Evolutionary conservation across 2,329 filamentous ascomycete genomes (phyloP).

Genomic region (Pseudophaeomoniella oleicola): DNA sequence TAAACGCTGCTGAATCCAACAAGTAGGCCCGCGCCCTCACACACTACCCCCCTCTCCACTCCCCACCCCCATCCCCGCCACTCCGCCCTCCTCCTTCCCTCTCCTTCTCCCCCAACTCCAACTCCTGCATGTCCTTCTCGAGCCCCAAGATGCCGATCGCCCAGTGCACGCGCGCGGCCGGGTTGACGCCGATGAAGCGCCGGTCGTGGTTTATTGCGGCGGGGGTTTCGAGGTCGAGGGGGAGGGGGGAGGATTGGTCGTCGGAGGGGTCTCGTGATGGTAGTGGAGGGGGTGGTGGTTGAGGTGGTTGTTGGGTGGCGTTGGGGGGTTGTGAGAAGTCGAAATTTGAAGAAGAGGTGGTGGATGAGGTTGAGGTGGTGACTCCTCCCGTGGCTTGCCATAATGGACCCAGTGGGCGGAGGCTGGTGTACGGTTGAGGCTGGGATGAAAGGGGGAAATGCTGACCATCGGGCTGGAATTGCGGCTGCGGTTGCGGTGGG

Average conservation of each 20-base stretch:
- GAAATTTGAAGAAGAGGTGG: background rate
- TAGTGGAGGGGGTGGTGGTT: background rate
- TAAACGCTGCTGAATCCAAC: too few relatives aligned
- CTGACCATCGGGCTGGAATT: slow-evolving; percentile 19
- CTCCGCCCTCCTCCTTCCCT: background rate
- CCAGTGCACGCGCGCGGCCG: slow-evolving; percentile 52
- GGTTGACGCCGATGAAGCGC: slow-evolving; percentile 45
- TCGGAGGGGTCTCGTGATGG: background rate
- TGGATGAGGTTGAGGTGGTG: background rate
- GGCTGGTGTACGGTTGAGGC: background rate
- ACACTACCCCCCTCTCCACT: too few relatives aligned
- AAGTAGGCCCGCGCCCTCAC: too few relatives aligned
- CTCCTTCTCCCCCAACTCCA: slow-evolving; percentile 38
- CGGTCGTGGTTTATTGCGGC: slow-evolving; percentile 26
- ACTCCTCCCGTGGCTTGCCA: background rate
- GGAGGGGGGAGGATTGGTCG: background rate
- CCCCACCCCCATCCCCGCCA: too few relatives aligned
- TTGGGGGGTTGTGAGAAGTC: background rate
- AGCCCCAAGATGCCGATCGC: slow-evolving; percentile 65
- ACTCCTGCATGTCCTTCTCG: slow-evolving; percentile 57
- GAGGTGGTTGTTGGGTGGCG: background rate
- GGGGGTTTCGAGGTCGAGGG: slow-evolving; percentile 9
- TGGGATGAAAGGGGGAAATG: too few relatives aligned
- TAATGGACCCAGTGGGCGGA: background rate
- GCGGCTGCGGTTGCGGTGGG: slow-evolving; percentile 6